Evolutionary conservation across 2,329 filamentous ascomycete genomes (phyloP).

Genomic region (Aquanectria penicillioides): DNA sequence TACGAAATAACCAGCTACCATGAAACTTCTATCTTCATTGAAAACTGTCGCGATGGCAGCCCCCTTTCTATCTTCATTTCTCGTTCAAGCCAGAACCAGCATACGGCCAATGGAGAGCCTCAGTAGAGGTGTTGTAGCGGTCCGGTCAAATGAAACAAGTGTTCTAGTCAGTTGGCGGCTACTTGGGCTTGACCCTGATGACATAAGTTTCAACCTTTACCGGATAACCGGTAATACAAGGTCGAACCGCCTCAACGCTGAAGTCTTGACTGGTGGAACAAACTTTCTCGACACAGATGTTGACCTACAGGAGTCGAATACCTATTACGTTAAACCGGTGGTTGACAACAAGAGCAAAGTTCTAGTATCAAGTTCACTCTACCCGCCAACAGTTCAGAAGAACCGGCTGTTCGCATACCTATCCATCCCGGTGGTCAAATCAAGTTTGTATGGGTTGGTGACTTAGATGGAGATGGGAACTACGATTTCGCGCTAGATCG

Average conservation of each 20-base stretch:
- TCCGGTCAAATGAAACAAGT: conserved; percentile 27
- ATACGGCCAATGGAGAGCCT: conserved; percentile 32
- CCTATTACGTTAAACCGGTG: conserved; percentile 30
- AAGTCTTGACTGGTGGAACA: conserved; percentile 28
- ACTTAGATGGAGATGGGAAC: conserved; percentile 36
- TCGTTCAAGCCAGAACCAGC: neutral
- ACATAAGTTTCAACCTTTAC: conserved; percentile 37
- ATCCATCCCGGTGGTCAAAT: conserved; percentile 27
- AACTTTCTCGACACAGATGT: conserved; percentile 32
- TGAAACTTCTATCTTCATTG: neutral
- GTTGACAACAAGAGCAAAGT: conserved; percentile 26
- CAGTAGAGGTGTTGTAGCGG: conserved; percentile 33
- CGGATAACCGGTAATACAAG: too few species aligned
- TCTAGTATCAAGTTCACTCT: conserved; percentile 26
- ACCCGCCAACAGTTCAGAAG: conserved; percentile 13
- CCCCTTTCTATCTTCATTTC: neutral
- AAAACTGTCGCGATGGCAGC: neutral
- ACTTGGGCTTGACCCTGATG: conserved; percentile 32
- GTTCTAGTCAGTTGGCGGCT: conserved; percentile 33
- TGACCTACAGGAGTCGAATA: conserved; percentile 23
- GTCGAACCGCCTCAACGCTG: conserved; percentile 24
- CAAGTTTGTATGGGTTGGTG: conserved; percentile 39
- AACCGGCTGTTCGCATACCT: conserved; percentile 30
- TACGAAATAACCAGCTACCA: neutral
- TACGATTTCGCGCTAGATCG: conserved; percentile 36